A percentile compares a stretch with the other conserved stretches of the same genome.
Conservation (phyloP, 1,284 basidiomycete species). For the Leccinum subrobustum region DNA sequence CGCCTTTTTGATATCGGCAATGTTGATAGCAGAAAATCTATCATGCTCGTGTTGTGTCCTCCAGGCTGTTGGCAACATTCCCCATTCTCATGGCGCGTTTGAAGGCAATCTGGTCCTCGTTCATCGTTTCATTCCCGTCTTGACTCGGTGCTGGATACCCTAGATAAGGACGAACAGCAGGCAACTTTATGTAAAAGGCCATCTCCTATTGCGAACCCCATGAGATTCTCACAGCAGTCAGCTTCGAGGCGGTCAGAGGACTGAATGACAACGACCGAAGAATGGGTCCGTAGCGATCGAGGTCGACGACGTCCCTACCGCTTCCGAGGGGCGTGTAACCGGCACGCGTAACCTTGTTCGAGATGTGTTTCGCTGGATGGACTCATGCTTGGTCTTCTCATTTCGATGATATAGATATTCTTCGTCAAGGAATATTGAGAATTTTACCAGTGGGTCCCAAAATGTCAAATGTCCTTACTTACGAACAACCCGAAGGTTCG, state of each 20-base stretch:
- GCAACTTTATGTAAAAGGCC: conserved; percentile 50
- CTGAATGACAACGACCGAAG: conserved; percentile 39
- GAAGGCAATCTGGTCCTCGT: conserved; percentile 29
- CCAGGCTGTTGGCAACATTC: conserved; percentile 34
- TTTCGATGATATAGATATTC: neutral
- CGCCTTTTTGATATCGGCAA: conserved; percentile 48
- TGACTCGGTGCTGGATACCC: conserved; percentile 35
- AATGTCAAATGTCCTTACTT: too few relatives aligned
- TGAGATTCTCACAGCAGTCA: conserved; percentile 43
- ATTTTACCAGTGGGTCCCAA: neutral
- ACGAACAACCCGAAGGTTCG: too few relatives aligned
- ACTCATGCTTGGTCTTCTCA: neutral
- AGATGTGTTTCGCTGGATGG: neutral
- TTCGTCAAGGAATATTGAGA: neutral
- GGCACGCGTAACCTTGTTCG: too few relatives aligned
- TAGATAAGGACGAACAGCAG: conserved; percentile 35
- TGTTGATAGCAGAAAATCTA: conserved; percentile 44
- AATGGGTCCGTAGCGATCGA: conserved; percentile 44
- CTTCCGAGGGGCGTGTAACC: neutral
- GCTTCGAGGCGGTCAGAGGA: conserved; percentile 42
- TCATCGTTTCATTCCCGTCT: neutral
- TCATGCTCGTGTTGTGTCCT: conserved; percentile 32
- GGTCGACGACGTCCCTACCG: neutral
- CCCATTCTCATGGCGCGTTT: conserved; percentile 43
- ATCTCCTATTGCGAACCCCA: conserved; percentile 48